Evolutionary conservation across 2,329 filamentous ascomycete genomes (phyloP).

Genomic region (Penicillium sp.): DNA sequence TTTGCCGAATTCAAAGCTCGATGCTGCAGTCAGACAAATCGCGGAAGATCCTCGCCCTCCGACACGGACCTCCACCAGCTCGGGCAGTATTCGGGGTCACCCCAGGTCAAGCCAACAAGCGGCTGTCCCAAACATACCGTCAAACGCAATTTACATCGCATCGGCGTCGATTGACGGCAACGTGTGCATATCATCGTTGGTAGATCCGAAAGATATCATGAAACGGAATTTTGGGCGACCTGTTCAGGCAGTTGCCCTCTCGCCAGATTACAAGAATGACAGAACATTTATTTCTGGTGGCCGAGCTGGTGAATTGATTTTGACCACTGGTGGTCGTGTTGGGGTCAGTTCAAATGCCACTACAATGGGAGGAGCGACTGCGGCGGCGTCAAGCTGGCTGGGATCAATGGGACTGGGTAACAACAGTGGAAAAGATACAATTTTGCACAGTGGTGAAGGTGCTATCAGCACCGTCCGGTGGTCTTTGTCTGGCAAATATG

Average conservation of each 20-base stretch:
- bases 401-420: constrained; percentile 79
- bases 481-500: constrained; percentile 88
- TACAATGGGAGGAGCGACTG: constrained; percentile 71
- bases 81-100: constrained; percentile 33
- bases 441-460: constrained; percentile 90
- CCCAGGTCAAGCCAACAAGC: constrained; percentile 23
- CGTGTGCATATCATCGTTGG: constrained; percentile 83
- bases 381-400: constrained; percentile 85
- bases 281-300: constrained; percentile 88
- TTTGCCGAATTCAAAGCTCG: constrained; percentile 43
- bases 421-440: constrained; percentile 77
- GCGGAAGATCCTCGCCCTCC: constrained; percentile 29
- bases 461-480: constrained; percentile 89
- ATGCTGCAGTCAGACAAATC: constrained; percentile 34
- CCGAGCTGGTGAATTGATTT: constrained; percentile 78
- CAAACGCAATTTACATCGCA: constrained; percentile 89
- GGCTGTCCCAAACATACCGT: constrained; percentile 68
- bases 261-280: constrained; percentile 89
- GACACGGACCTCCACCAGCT: constrained; percentile 28
- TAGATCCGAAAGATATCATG: constrained; percentile 86
- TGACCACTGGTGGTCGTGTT: constrained; percentile 76
- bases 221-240: constrained; percentile 91
- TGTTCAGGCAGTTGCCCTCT: constrained; percentile 88
- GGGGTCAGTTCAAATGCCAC: constrained; percentile 82
- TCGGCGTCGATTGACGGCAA: constrained; percentile 95